Conservation (phyloP, 2,329 filamentous ascomycete genomes). For the Monilinia polystroma region DNA sequence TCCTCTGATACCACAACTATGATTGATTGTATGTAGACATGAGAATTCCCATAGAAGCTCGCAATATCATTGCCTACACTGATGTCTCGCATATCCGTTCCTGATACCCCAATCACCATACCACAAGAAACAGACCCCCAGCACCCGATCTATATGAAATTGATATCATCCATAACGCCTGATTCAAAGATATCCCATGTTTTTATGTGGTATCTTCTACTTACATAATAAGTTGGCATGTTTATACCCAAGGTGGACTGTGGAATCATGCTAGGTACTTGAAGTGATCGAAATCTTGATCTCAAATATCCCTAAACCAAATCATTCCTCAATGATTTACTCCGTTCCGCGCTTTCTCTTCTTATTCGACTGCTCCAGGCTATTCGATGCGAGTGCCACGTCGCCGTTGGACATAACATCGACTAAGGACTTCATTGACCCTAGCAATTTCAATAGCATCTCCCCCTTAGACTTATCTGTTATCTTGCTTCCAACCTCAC, state of each 20-base stretch:
- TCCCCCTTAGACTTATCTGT: neutral
- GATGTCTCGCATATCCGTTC: neutral
- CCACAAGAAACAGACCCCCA: neutral
- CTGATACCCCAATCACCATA: neutral
- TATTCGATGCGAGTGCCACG: neutral
- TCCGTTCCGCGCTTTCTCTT: neutral
- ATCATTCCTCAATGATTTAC: neutral
- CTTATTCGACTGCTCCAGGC: neutral
- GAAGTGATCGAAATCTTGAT: neutral
- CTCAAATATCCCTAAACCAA: neutral
- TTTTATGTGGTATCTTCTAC: neutral
- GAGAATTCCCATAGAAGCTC: neutral
- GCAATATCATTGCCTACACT: neutral
- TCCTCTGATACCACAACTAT: neutral
- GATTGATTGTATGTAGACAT: neutral
- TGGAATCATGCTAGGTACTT: neutral
- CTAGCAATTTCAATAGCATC: neutral
- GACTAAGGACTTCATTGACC: neutral
- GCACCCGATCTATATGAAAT: neutral
- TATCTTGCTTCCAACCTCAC: neutral
- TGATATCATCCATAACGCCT: neutral
- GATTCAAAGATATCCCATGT: neutral
- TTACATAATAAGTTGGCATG: neutral
- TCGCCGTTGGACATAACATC: neutral
- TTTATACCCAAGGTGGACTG: neutral